These are phyloP conservation scores for Hymenoscyphus repandus DNA, from an alignment of 2,329 filamentous ascomycete genomes.

Conservation along the genomic window DNA sequence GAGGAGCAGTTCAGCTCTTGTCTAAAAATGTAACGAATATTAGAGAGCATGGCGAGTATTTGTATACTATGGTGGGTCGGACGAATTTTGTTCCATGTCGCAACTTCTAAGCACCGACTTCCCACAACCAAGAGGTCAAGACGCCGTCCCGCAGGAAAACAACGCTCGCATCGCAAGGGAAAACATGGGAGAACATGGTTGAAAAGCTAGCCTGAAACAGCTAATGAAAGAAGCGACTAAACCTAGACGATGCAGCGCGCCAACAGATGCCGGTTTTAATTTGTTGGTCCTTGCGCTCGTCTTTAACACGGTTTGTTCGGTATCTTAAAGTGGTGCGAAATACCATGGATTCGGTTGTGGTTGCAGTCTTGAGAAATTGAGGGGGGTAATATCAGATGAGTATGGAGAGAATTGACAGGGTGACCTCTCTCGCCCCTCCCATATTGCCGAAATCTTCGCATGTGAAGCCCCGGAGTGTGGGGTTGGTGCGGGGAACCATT, in stretches of 20 bases:
- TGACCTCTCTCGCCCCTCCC: too few species aligned
- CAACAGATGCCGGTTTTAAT: too few species aligned
- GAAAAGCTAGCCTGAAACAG: not conserved
- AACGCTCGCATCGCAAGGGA: not conserved
- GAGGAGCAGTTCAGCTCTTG: too few species aligned
- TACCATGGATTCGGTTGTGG: too few species aligned
- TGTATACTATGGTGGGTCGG: slow-evolving; percentile 6
- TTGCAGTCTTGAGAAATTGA: too few species aligned
- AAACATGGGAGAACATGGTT: not conserved
- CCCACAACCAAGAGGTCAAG: not conserved
- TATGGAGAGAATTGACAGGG: too few species aligned
- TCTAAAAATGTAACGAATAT: too few species aligned
- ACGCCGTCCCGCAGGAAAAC: not conserved
- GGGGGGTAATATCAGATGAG: too few species aligned
- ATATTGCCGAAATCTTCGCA: not conserved
- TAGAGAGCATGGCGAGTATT: not conserved
- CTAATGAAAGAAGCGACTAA: not conserved
- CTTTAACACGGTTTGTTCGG: too few species aligned
- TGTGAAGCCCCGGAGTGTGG: not conserved
- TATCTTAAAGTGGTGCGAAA: too few species aligned
- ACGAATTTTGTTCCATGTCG: slow-evolving; percentile 18
- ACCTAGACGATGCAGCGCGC: too few species aligned
- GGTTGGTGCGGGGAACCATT: not conserved
- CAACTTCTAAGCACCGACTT: slow-evolving; percentile 11
- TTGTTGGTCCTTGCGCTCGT: too few species aligned